phyloP scores from a whole-genome alignment of 129 eudicot genomes.

The Glebionis coronaria region DNA sequence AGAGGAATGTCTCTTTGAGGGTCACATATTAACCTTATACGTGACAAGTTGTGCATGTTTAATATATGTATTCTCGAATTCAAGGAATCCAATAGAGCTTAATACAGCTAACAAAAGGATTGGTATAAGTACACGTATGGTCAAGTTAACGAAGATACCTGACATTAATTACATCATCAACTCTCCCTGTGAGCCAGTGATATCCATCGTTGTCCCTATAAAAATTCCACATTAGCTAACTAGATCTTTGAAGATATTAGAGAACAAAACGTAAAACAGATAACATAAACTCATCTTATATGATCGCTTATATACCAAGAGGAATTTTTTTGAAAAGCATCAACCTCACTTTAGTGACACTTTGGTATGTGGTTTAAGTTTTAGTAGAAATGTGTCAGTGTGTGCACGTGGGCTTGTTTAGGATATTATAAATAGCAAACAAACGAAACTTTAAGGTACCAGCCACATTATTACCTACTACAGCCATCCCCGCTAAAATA shows the following conservation, averaged over 20 bases:
- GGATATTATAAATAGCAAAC: neutral
- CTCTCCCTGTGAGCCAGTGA: constrained; percentile 96
- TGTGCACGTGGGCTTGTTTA: neutral
- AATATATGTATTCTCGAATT: neutral
- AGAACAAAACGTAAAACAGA: neutral
- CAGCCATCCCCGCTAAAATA: constrained; percentile 99
- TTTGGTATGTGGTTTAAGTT: neutral
- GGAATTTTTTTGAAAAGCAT: neutral
- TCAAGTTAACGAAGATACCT: constrained; percentile 42
- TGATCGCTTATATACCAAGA: constrained; percentile 1
- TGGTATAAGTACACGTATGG: neutral
- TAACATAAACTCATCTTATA: neutral
- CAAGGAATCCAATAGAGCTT: constrained; percentile 3
- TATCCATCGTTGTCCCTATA: constrained; percentile 91
- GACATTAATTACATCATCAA: constrained; percentile 92
- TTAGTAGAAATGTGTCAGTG: neutral
- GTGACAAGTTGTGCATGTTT: constrained; percentile 11
- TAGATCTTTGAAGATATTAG: constrained; percentile 1
- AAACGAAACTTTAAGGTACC: constrained; percentile 3
- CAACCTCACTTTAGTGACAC: neutral
- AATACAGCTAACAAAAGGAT: neutral
- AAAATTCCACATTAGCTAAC: neutral
- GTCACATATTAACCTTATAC: neutral
- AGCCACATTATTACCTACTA: constrained; percentile 54
- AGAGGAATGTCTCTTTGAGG: constrained; percentile 6